Evolutionary conservation across 2,329 filamentous ascomycete species (phyloP), one percentile per base, ranked within the genome.

Genomic region (Tympanopsis confertula): DNA sequence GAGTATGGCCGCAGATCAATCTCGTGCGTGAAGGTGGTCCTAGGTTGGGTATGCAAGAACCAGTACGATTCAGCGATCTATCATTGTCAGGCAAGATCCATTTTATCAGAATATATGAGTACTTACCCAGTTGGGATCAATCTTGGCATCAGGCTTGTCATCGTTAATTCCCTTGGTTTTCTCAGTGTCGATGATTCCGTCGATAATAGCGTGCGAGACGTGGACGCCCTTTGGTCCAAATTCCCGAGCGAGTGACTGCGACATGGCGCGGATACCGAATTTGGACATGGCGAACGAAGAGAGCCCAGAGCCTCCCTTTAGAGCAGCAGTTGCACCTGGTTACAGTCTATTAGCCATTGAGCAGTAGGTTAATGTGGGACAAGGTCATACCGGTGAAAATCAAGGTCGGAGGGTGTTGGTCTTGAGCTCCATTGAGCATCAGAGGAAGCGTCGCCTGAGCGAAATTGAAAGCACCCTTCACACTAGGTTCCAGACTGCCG

Each of bases 1-100:
- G 7, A 26, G n/a, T 26, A 26, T 10, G 22, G 22, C 22, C 22
- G 22, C 7, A 71, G 59, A 48, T 74, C 69, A 41, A 74, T 55
- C 50, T 74, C 70, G 49, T 67, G 68, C 0, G 68, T 69, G 40
- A 70, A 72, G 4, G 64, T 59, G 7, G 63, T 65, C 48, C 56
- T 56, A 2, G 66, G 64, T 52, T 74, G 69, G 0, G 58, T 65
- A 40, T 73, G 68, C 45, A 74, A 45, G 45, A 63, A 60, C 69
- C 69, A 74, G 43, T 74, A 74, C 5, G 65, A 58, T 41, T 72
- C 66, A 5, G 69, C 69, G 53, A 74, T 71, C 57, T 71, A 36
- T 2, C 38, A 39, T 4, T 36, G 40, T 37, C 19, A 55, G 61
- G 22, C 7, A n/a, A 26, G 7, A 26, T n/a, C 22, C 22, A 26